Evolutionary conservation across 2,329 filamentous ascomycete species (phyloP), one percentile per base, ranked within the genome.

Genomic region (Didymella keratinophila): DNA sequence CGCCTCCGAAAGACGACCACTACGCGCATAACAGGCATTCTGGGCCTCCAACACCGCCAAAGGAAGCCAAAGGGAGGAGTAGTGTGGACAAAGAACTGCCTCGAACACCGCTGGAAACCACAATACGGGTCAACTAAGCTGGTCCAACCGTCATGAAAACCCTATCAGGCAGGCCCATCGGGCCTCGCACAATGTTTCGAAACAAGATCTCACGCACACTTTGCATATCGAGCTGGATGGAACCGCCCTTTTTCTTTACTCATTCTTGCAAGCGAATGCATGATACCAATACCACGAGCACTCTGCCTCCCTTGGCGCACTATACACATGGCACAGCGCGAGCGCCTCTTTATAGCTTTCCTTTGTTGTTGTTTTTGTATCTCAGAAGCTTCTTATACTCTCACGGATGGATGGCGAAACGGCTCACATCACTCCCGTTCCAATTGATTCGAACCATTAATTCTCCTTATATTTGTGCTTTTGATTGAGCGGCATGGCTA

Each of bases 41-140:
- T 2, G 68, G 71, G 18, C 75, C 75, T 27, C 77, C 76, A 0
- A 79, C 77, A 20, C 77, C 77, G 18, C 77, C 77, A 4, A 79
- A 79, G 56, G 77, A 79, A 54, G 65, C 66, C 44, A 61, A 65
- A 34, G 66, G 69, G 6, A 58, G 69, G 28, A 67, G 69, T n/a
- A 59, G 68, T 20, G 63, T 60, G 45, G 69, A 77, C 44, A 78
- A 78, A 61, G 69, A 76, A 37, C 53, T 78, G 12, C 75, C 76
- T 5, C 60, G 70, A 21, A 71, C 74, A 14, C 73, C 74, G 18
- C 54, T 76, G 52, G 73, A 76, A 49, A 74, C 68, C 20, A 64
- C 72, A 11, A 71, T 77, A 6, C 60, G 66, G 43, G 71, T 77
- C 48, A 72, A 69, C 50, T 77, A 66, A 59, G 42, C 32, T 25